Base-by-base conservation (phyloP, 768 basidiomycete genomes). In the Boletus eberwhitei region DNA sequence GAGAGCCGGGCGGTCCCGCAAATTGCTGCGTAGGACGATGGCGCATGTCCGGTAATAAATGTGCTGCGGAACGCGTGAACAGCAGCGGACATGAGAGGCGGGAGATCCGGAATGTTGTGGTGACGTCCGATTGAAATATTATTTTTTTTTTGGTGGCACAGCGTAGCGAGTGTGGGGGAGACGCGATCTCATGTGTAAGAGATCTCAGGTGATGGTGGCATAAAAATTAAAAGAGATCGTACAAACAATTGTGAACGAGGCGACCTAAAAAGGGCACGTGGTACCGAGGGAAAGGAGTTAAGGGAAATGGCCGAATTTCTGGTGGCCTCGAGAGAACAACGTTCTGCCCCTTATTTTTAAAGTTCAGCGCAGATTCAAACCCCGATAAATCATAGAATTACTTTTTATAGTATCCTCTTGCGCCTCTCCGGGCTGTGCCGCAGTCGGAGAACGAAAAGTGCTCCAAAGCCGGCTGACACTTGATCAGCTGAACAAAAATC, bases 401-500 rank as follows among this genome's bases (percentile, higher is more conserved):
- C 48, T 5, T 4, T 9, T 29, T 60, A 51, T 44, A 55, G 70
- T 1, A 65, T 14, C 1, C 24, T 49, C 48, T 71, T 72, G 36
- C 69, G 65, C 58, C 71, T 50, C 7, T 12, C n/a, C 62, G 53
- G 60, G 59, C 68, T 65, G 58, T 70, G 66, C 63, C 69, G 54
- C 34, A 1, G 67, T 67, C 69, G 71, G 69, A 71, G 67, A 61
- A 71, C 59, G 52, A 71, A 70, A 70, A 63, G 52, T 35, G 59
- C 61, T 64, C 69, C 68, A 71, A 59, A 17, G 46, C 61, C 43
- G 65, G 68, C 68, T 68, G 65, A 68, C 68, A 49, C 38, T 14
- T 49, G 63, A 69, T 69, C 65, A 58, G n/a, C n/a, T n/a, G 40
- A 60, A 22, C 22, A 59, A 64, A 68, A 66, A 66, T 61, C 56